Base-by-base conservation (phyloP, 2,329 filamentous ascomycete species). In the Huntiella abstrusa region DNA sequence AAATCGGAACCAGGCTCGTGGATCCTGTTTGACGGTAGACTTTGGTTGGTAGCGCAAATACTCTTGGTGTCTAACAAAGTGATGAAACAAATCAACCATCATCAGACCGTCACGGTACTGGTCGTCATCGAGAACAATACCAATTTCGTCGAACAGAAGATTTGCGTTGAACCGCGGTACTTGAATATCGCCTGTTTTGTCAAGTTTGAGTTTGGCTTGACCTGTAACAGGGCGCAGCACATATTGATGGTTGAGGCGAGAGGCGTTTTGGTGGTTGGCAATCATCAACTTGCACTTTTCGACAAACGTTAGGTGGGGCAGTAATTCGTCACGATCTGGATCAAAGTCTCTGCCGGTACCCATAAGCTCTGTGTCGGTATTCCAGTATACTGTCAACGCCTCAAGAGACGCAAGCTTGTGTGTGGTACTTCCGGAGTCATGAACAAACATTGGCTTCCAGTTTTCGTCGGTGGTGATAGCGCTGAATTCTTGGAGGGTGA, bases 1-100 rank as follows among this genome's bases (percentile, higher is more conserved):
- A 61, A 96, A 99, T 49, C 73, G 74, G 47, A 98, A 67, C 91
- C 91, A 99, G 0, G 88, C 91, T 34, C 76, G 75, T 11, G 91
- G 88, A 54, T 96, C 84, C 59, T 96, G 84, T 57, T 86, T 93
- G 0, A 85, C 83, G 0, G 73, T 72, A 49, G 78, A 72, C 57
- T 92, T 91, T 3, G 91, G 91, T 55, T 94, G 85, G 49, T 86
- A 69, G 55, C 81, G 88, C 59, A 92, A 92, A 66, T 96, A 95
- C 59, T 99, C 88, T 60, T 96, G 91, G 54, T 98, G 91, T 32
- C 88, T 80, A 54, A 95, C 83, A 60, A 96, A 98, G 63, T 94
- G 96, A 61, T 98, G 91, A 66, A 99, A 98, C 2, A 96, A 69
- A 58, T 99, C 91, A 2, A 96, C 83, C 67, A 99, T 83, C 91